Evolutionary conservation across 441 rosid species (phyloP).

Genomic region (Erysimum cheiri): DNA sequence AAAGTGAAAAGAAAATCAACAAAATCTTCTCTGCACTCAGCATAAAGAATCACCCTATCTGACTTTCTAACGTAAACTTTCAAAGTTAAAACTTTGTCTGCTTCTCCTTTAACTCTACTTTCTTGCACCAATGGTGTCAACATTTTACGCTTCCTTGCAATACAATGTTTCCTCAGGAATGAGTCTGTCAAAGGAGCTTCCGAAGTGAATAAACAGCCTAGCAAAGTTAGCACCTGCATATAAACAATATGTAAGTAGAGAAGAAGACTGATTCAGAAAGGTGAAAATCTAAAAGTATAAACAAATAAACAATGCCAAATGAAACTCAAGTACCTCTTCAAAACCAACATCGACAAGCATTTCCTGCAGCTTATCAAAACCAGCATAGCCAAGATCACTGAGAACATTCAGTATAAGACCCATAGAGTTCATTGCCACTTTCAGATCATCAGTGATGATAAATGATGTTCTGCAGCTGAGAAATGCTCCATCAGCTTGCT

Average conservation of each 20-base stretch:
- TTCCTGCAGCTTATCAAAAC: constrained; percentile 29
- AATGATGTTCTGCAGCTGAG: constrained; percentile 28
- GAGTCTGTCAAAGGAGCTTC: constrained; percentile 37
- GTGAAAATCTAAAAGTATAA: too few species aligned
- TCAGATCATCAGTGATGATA: constrained; percentile 38
- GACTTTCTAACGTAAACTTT: constrained; percentile 27
- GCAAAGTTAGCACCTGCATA: constrained; percentile 20
- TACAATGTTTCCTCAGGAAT: constrained; percentile 31
- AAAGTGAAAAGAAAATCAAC: constrained; percentile 35
- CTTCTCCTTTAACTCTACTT: neutral
- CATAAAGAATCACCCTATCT: constrained; percentile 9
- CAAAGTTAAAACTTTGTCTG: neutral
- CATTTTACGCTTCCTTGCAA: neutral
- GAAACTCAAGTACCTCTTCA: constrained; percentile 21
- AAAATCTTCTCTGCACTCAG: constrained; percentile 37
- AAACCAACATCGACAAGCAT: constrained; percentile 33
- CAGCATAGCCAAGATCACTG: constrained; percentile 27
- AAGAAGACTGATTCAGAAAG: neutral
- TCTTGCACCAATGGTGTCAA: neutral
- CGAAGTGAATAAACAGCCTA: constrained; percentile 31
- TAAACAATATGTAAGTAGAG: neutral
- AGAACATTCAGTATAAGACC: constrained; percentile 33
- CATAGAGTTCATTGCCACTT: constrained; percentile 25
- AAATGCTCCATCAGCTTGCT: constrained; percentile 14
- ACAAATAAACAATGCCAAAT: too few species aligned